phyloP scores from a whole-genome alignment of 2,329 filamentous ascomycete genomes.

The Aspergillus sp. region DNA sequence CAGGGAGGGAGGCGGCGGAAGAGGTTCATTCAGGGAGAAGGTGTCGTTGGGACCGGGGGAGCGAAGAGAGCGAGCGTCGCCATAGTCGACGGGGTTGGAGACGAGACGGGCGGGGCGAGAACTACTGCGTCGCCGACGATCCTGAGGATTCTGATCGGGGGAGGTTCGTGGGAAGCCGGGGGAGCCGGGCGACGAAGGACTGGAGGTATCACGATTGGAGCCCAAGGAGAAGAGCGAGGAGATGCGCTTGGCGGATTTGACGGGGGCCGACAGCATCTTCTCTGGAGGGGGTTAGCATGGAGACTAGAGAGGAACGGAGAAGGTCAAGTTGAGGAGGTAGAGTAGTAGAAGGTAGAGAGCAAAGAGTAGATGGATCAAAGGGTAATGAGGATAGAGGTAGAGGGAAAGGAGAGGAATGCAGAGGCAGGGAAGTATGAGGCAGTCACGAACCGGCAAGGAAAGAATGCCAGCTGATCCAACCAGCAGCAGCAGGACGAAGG shows the following conservation, averaged over 20 bases:
- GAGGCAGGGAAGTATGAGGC: slow-evolving; percentile 6
- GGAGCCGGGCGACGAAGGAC: slow-evolving; percentile 28
- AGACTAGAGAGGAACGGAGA: slow-evolving; percentile 6
- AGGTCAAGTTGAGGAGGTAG: slow-evolving; percentile 6
- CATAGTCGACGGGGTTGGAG: slow-evolving; percentile 30
- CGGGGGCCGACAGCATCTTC: slow-evolving; percentile 41
- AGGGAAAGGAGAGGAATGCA: slow-evolving; percentile 4
- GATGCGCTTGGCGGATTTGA: slow-evolving; percentile 45
- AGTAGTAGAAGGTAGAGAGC: background rate
- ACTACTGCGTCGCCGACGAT: slow-evolving; percentile 26
- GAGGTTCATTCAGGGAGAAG: slow-evolving; percentile 29
- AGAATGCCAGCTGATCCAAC: slow-evolving; percentile 19
- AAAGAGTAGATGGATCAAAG: slow-evolving; percentile 3
- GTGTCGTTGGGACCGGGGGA: slow-evolving; percentile 25
- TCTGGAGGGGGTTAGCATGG: background rate
- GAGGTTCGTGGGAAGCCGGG: slow-evolving; percentile 19
- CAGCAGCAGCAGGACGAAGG: slow-evolving; percentile 8
- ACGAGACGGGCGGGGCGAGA: slow-evolving; percentile 35
- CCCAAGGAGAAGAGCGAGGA: slow-evolving; percentile 46
- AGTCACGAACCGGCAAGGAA: slow-evolving; percentile 11
- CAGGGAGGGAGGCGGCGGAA: slow-evolving; percentile 43
- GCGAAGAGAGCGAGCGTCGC: slow-evolving; percentile 25
- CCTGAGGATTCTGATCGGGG: slow-evolving; percentile 23
- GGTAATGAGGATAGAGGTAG: slow-evolving; percentile 5
- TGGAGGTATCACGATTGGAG: slow-evolving; percentile 34